A percentile compares a stretch with the other conserved stretches of the same genome.
These are phyloP conservation scores for Solanum infundibuliforme DNA, from an alignment of 257 asterid species.

Conservation along the genomic window DNA sequence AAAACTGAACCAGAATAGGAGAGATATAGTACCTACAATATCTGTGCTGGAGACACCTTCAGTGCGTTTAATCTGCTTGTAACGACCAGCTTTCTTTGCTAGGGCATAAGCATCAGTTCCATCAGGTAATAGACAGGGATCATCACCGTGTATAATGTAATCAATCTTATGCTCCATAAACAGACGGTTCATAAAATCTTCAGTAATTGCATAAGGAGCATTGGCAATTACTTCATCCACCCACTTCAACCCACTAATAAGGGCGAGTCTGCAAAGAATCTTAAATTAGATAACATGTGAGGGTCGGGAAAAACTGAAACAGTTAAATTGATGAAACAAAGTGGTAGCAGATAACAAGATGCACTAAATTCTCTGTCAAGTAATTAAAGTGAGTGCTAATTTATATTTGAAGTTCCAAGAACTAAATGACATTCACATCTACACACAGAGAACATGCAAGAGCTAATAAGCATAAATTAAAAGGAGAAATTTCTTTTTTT, in stretches of 20 bases:
- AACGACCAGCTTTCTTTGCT: conserved; percentile 9
- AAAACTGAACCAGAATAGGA: conserved; percentile 8
- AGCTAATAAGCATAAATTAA: neutral
- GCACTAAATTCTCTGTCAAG: neutral
- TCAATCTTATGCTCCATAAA: conserved; percentile 10
- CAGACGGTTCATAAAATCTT: conserved; percentile 12
- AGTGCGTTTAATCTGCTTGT: conserved; percentile 16
- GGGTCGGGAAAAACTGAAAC: neutral
- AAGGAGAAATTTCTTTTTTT: no score
- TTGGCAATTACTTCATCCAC: conserved; percentile 7
- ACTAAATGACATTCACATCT: neutral
- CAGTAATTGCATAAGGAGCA: conserved; percentile 14
- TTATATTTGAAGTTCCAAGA: neutral
- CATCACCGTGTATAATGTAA: conserved; percentile 15
- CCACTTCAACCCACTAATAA: conserved; percentile 16
- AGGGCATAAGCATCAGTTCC: conserved; percentile 20
- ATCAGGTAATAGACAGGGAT: conserved; percentile 8
- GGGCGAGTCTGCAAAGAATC: conserved; percentile 16
- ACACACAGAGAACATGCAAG: neutral
- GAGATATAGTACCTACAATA: conserved; percentile 18
- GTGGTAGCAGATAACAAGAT: neutral
- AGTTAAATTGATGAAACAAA: neutral
- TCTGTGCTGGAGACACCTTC: conserved; percentile 19
- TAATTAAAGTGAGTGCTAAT: neutral
- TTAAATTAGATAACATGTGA: conserved; percentile 9